These are phyloP conservation scores for Heliosperma pusillum DNA, from an alignment of 148 eudicot species.

Conservation along the genomic window DNA sequence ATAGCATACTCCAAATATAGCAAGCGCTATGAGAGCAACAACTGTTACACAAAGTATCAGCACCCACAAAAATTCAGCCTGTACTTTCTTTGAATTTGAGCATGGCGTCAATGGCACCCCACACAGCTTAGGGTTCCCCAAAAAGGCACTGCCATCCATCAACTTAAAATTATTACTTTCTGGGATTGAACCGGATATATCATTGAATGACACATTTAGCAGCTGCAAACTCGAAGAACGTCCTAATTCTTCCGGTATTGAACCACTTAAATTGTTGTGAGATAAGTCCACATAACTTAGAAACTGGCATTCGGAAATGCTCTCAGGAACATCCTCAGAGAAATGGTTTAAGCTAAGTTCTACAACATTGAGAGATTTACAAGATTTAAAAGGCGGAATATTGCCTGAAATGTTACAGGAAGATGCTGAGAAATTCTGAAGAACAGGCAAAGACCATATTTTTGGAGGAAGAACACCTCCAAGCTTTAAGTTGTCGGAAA, in stretches of 20 bases:
- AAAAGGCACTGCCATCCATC: constrained; percentile 80
- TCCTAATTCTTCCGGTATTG: constrained; percentile 49
- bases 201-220: constrained; percentile 74
- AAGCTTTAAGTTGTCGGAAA: constrained; percentile 67
- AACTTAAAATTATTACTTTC: constrained; percentile 41
- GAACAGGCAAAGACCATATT: constrained; percentile 64
- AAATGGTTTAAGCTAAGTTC: constrained; percentile 61
- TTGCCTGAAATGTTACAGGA: constrained; percentile 63
- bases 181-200: constrained; percentile 76
- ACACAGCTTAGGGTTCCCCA: constrained; percentile 80
- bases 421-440: constrained; percentile 78
- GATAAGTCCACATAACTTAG: constrained; percentile 55
- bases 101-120: constrained; percentile 66
- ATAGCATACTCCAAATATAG: constrained; percentile 56
- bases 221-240: constrained; percentile 43
- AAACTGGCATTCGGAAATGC: constrained; percentile 50
- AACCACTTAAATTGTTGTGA: constrained; percentile 53
- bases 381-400: constrained; percentile 60
- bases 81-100: constrained; percentile 34
- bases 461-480: constrained; percentile 63
- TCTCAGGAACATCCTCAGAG: constrained; percentile 52
- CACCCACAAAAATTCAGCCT: constrained; percentile 70
- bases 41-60: constrained; percentile 62
- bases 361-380: constrained; percentile 58
- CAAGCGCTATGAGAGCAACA: constrained; percentile 45